Base-by-base conservation (phyloP, 257 asterid species). In the Plantago elongata region DNA sequence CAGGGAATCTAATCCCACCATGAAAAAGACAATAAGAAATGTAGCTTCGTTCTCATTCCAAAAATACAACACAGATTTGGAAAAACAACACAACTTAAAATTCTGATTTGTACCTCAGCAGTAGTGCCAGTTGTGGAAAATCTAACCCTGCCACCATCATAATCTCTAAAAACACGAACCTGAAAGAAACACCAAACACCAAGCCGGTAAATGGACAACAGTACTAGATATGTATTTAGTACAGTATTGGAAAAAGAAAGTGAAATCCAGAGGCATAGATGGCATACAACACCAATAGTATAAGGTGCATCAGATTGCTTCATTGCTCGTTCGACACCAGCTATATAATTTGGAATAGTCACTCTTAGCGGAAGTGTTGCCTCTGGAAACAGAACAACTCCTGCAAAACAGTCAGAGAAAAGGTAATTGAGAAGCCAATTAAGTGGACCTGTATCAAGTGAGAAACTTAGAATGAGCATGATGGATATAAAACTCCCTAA, bases 281-380 rank as follows among this genome's bases (percentile, higher is more conserved):
- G 44, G 72, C 96, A 14, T 81, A 89, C 99, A 83, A 93, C 95
- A 42, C 96, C 97, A 52, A 93, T 87, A 14, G 87, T 89, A 75
- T 70, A 81, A 65, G 93, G 91, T 70, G 79, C 90, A 65, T 85
- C 90, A 80, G 56, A 84, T 69, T 89, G 97, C 75, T 60, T 77
- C 85, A 93, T 54, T 57, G 96, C 93, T 69, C 79, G 81, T 68
- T 89, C 91, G 50, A 89, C 78, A n/a, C 91, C 97, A 69, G 99
- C 89, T 61, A 93, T 69, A 69, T 83, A 79, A 78, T 79, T 80
- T 46, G 85, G 85, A 68, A 75, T 70, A 74, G 90, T 65, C 62
- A 93, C 91, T 82, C 99, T 78, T 60, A 92, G 87, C 56, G 97
- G 99, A 78, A 92, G 96, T 52, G 84, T 83, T 64, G 99, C 97